Percentiles rank a stretch among this genome's conserved stretches.
Conservation (phyloP, 148 eudicot species). For the Amaranthus cruentus region DNA sequence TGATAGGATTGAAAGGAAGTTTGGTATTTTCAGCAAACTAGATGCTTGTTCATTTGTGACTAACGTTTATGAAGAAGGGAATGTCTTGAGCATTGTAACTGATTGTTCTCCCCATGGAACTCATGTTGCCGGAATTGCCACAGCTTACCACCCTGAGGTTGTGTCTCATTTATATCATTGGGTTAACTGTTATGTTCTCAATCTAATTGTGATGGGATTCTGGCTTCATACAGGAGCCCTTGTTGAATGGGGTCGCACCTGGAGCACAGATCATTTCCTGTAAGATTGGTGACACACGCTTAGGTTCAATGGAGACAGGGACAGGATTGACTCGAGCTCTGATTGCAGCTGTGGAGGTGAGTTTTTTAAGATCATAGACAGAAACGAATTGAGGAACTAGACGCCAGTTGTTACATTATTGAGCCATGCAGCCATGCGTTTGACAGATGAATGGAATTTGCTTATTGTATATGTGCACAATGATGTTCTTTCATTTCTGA, state of each 20-base stretch:
- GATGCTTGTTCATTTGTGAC: conserved; percentile 89
- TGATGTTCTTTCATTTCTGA: not conserved
- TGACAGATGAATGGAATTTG: not conserved
- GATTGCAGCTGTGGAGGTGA: conserved; percentile 95
- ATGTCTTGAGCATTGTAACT: conserved; percentile 84
- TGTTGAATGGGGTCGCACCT: conserved; percentile 97
- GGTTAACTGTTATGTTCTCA: conserved; percentile 1
- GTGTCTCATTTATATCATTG: conserved; percentile 13
- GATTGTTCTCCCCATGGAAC: conserved; percentile 98
- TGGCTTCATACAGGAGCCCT: conserved; percentile 54
- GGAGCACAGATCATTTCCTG: conserved; percentile 97
- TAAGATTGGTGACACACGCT: conserved; percentile 92
- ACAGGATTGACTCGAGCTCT: conserved; percentile 92
- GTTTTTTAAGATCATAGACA: not conserved
- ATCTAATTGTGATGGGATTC: not conserved
- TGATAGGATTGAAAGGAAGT: conserved; percentile 81
- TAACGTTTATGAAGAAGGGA: conserved; percentile 89
- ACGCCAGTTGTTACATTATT: not conserved
- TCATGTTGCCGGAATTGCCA: conserved; percentile 96
- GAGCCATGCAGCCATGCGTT: not conserved
- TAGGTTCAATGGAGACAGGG: conserved; percentile 98
- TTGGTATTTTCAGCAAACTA: conserved; percentile 83
- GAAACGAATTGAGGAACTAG: not conserved
- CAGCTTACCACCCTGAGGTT: conserved; percentile 93
- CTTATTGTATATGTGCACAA: not conserved